phyloP scores from a whole-genome alignment of 1,139 yeast species.

The Blastobotrys apis region DNA sequence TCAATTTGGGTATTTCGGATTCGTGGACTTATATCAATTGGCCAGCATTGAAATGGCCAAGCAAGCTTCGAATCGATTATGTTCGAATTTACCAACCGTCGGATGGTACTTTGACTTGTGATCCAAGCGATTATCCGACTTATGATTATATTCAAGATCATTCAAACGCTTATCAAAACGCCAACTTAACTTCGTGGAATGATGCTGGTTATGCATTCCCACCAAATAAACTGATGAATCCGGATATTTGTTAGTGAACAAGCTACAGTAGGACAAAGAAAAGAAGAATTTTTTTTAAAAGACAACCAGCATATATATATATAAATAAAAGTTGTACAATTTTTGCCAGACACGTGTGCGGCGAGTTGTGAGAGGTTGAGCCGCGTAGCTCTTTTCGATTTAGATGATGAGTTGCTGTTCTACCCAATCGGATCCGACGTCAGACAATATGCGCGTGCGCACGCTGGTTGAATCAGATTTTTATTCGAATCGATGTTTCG shows the following conservation, averaged over 20 bases:
- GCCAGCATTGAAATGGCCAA: constrained; percentile 66
- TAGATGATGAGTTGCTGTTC: too few relatives aligned
- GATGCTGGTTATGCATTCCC: constrained; percentile 67
- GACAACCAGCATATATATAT: too few relatives aligned
- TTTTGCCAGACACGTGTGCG: not conserved
- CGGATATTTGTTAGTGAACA: constrained; percentile 37
- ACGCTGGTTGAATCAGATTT: too few relatives aligned
- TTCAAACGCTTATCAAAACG: constrained; percentile 55
- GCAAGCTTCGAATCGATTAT: constrained; percentile 62
- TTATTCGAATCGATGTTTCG: too few relatives aligned
- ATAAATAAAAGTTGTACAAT: not conserved
- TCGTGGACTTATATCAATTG: constrained; percentile 84
- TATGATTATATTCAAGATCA: constrained; percentile 65
- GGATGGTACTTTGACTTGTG: constrained; percentile 57
- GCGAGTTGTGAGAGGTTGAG: too few relatives aligned
- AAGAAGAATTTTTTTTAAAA: too few relatives aligned
- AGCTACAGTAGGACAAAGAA: too few relatives aligned
- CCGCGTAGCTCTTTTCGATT: not conserved
- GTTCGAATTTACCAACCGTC: constrained; percentile 76
- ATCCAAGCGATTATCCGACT: constrained; percentile 72
- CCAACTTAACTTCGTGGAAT: constrained; percentile 62
- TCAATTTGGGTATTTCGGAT: constrained; percentile 76
- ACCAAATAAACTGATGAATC: constrained; percentile 45
- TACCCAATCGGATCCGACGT: too few relatives aligned
- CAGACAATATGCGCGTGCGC: too few relatives aligned